phyloP scores from a whole-genome alignment of 2,329 filamentous ascomycete genomes.

The Coniochaeta prunicola region DNA sequence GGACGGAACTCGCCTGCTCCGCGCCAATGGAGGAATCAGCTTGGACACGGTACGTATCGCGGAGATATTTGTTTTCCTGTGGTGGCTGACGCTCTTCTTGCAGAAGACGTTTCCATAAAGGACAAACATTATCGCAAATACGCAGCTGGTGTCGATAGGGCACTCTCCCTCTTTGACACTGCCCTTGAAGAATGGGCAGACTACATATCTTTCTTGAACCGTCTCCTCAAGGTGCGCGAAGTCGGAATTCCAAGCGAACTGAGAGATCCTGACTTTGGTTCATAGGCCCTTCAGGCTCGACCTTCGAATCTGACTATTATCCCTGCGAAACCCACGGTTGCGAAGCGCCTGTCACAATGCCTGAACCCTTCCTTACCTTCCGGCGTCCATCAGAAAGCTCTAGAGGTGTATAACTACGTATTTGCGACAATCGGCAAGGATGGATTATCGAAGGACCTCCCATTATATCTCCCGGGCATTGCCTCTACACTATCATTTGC shows the following conservation, averaged over 20 bases:
- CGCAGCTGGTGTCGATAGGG: slow-evolving; percentile 79
- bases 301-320: slow-evolving; percentile 64
- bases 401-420: slow-evolving; percentile 88
- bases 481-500: slow-evolving; percentile 89
- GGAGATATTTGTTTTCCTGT: background rate
- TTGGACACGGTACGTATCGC: slow-evolving; percentile 61
- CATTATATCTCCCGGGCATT: slow-evolving; percentile 83
- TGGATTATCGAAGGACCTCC: slow-evolving; percentile 72
- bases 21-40: slow-evolving; percentile 69
- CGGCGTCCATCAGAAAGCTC: slow-evolving; percentile 92
- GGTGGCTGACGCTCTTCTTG: slow-evolving; percentile 8
- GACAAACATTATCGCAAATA: slow-evolving; percentile 79
- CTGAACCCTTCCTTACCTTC: slow-evolving; percentile 89
- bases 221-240: slow-evolving; percentile 69
- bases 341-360: slow-evolving; percentile 90
- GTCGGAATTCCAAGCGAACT: background rate
- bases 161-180: slow-evolving; percentile 84
- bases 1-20: slow-evolving; percentile 70
- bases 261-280: slow-evolving; percentile 4
- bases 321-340: slow-evolving; percentile 74
- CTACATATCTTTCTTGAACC: slow-evolving; percentile 94
- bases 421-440: slow-evolving; percentile 81
- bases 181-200: slow-evolving; percentile 97
- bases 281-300: slow-evolving; percentile 78
- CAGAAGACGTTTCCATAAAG: slow-evolving; percentile 49